Base-by-base conservation (phyloP, 352 stramenopile species). In the Peronosclerospora sorghi region DNA sequence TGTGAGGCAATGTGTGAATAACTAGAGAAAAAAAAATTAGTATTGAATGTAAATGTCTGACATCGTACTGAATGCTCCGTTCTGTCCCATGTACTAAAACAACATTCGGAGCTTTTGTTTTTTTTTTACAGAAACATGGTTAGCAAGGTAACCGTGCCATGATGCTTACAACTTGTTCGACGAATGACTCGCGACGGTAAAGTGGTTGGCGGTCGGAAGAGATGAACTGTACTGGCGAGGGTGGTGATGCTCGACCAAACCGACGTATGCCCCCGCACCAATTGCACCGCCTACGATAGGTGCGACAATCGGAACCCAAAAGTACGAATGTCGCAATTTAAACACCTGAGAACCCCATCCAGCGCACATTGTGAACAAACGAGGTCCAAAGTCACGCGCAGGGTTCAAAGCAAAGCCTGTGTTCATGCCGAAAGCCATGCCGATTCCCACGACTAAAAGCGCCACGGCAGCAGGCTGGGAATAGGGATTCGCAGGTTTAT, bases 351-450 rank as follows among this genome's bases (percentile, higher is more conserved):
- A 56, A 13, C 57, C 57, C 57, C 65, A 79, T 43, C 70, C 70
- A 36, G 67, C 70, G 15, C 52, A 17, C 13, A 41, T 42, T 21
- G 67, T 57, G 20, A 83, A 74, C 12, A 82, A 23, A 20, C 69
- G 62, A 21, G 64, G 64, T 7, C 60, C 65, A 15, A 82, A 73
- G 47, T 82, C 69, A 41, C 65, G 61, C 0, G 69, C 69, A 1
- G 69, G 74, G 54, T 86, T 86, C 20, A 86, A 51, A 19, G 74
- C 74, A 51, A 81, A 86, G 36, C 75, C 70, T 5, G 74, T 73
- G 50, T 83, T 87, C 45, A 74, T 68, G 27, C 74, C 72, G 34
- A 87, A 85, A 6, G 67, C 63, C 65, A 85, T 87, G 30, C 75
- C 72, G 24, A 87, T 73, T 4, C 44, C 71, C 23, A 73, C 56